Base-by-base conservation (phyloP, 31 red algal species). In the Odonthalia washingtoniensis region DNA sequence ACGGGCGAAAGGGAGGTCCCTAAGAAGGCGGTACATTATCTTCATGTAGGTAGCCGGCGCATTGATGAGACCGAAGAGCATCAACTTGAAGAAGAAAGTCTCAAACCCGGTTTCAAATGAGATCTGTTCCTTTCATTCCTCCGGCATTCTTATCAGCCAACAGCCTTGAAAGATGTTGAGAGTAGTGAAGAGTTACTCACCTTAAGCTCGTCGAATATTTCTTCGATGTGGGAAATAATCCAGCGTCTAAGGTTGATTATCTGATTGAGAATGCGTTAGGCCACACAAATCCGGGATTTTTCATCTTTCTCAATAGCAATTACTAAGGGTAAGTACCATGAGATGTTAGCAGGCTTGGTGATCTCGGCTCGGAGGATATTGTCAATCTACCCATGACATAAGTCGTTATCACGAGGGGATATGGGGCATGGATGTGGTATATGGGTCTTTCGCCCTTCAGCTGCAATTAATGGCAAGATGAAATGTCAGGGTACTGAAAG, bases 341-440 rank as follows among this genome's bases (percentile, higher is more conserved):
- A 27, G 41, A 52, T 33, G 46, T 62, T 5, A 28, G 77, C 2
- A 31, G 77, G 77, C 52, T 62, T 70, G 40, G 35, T 33, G 57
- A 81, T 70, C 49, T 52, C 77, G 27, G 46, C 77, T 28, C 30
- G 77, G 40, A 81, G 57, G 18, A 72, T 72, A 12, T 72, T 72
- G 28, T 72, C 68, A 28, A 72, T 31, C 68, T 72, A 14, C 28
- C 31, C 68, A 12, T 28, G 68, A 72, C 31, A 31, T 26, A 14
- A 72, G 24, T 28, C 12, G 14, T 31, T 16, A 26, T 72, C n/a
- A 26, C 18, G 14, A 14, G 18, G 68, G 14, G 68, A 72, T 14
- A 72, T 31, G 28, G 18, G 68, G 14, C 68, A n/a, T 14, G 68
- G 68, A 26, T 72, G 31, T 72, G 18, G 18, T 31, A 72, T 12